Conservation (phyloP, 2,329 filamentous ascomycete species). For the Fusarium beomiforme region DNA sequence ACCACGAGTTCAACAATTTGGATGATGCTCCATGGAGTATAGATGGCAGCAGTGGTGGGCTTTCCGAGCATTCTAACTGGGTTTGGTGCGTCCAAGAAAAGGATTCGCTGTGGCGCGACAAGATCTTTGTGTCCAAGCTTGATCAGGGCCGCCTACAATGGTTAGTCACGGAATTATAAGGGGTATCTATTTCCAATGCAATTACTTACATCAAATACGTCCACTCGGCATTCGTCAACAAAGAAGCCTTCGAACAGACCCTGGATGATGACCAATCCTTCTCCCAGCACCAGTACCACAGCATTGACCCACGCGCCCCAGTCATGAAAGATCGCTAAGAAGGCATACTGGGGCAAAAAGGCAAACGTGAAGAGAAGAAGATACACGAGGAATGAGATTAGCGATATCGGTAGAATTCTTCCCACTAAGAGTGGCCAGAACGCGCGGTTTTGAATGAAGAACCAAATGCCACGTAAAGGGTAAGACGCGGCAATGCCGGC, state of each 20-base stretch:
- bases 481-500: slow-evolving; percentile 62
- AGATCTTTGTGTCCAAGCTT: slow-evolving; percentile 77
- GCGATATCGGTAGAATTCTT: slow-evolving; percentile 80
- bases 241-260: slow-evolving; percentile 82
- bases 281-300: slow-evolving; percentile 85
- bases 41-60: slow-evolving; percentile 78
- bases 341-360: slow-evolving; percentile 88
- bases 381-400: slow-evolving; percentile 86
- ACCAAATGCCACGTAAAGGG: slow-evolving; percentile 79
- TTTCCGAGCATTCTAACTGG: slow-evolving; percentile 85
- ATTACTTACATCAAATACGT: slow-evolving; percentile 80
- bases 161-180: slow-evolving; percentile 3
- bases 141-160: slow-evolving; percentile 72
- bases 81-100: slow-evolving; percentile 73
- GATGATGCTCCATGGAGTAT: slow-evolving; percentile 89
- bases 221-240: slow-evolving; percentile 80
- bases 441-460: slow-evolving; percentile 80
- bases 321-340: slow-evolving; percentile 90
- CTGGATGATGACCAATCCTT: slow-evolving; percentile 76
- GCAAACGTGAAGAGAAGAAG: slow-evolving; percentile 87
- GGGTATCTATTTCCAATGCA: no score
- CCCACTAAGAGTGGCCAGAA: slow-evolving; percentile 84
- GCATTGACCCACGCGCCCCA: slow-evolving; percentile 90
- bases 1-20: slow-evolving; percentile 88
- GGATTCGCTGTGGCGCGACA: slow-evolving; percentile 71